A percentile compares a stretch with the other conserved stretches of the same genome.
These are phyloP conservation scores for Atalantia buxifolia DNA, from an alignment of 345 rosid genomes.

Conservation along the genomic window DNA sequence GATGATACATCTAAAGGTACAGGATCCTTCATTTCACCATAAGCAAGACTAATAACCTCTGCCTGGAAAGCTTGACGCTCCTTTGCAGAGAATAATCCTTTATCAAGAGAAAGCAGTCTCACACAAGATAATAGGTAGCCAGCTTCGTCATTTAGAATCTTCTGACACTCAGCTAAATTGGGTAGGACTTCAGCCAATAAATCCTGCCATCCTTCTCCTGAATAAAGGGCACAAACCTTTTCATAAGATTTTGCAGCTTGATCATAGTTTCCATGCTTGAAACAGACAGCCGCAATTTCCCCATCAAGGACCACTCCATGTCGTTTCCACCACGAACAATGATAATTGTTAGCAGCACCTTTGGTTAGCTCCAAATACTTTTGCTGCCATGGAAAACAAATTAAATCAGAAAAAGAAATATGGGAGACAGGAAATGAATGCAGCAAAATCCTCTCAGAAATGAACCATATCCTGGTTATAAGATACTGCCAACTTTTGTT, in stretches of 20 bases:
- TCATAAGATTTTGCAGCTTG: conserved; percentile 96
- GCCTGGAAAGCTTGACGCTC: conserved; percentile 94
- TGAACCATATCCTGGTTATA: background rate
- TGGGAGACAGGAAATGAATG: background rate
- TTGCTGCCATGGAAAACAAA: conserved; percentile 50
- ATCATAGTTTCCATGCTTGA: conserved; percentile 83
- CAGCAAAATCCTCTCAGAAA: background rate
- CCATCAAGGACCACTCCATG: conserved; percentile 98
- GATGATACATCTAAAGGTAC: conserved; percentile 95
- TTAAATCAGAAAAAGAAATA: background rate
- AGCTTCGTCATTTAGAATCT: conserved; percentile 85
- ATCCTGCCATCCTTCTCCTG: conserved; percentile 99
- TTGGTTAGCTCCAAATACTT: conserved; percentile 84
- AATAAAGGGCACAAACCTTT: conserved; percentile 93
- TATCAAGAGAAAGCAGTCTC: conserved; percentile 83
- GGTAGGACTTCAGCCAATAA: conserved; percentile 94
- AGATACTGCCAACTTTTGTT: background rate
- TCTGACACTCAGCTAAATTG: conserved; percentile 93
- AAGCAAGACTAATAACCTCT: conserved; percentile 86
- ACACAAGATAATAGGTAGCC: conserved; percentile 94
- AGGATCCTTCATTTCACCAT: conserved; percentile 89
- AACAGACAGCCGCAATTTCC: conserved; percentile 94
- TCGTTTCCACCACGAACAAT: conserved; percentile 98
- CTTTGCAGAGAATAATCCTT: conserved; percentile 70
- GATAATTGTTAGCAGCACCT: conserved; percentile 97